Conservation (phyloP, 225 moss, liverwort and hornwort species). For the Bryum argenteum region DNA sequence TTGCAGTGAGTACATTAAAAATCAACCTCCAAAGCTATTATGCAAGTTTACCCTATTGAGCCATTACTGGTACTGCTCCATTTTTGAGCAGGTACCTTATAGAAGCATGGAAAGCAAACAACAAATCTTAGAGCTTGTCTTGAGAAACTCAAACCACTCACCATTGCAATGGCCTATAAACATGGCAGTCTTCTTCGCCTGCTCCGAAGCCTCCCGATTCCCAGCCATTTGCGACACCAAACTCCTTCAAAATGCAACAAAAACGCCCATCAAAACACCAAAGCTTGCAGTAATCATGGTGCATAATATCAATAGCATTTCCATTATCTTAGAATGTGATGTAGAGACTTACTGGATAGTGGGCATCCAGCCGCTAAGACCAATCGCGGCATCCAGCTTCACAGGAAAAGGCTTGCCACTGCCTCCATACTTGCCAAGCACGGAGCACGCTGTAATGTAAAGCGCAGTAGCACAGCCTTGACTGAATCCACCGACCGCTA, state of each 20-base stretch:
- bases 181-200: conserved; percentile 43
- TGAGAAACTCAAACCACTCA: conserved; percentile 6
- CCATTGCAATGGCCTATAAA: conserved; percentile 61
- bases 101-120: too few species aligned
- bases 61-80: too few species aligned
- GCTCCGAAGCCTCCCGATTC: conserved; percentile 34
- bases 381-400: conserved; percentile 60
- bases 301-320: too few species aligned
- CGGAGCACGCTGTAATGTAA: conserved; percentile 52
- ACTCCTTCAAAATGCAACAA: conserved; percentile 36
- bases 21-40: too few species aligned
- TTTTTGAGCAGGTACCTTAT: too few species aligned
- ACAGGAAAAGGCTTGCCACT: conserved; percentile 54
- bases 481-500: conserved; percentile 62
- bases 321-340: too few species aligned
- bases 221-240: conserved; percentile 51
- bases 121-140: too few species aligned
- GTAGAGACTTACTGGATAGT: conserved; percentile 47
- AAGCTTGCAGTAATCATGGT: background rate
- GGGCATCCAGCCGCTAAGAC: conserved; percentile 66
- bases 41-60: too few species aligned
- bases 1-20: too few species aligned
- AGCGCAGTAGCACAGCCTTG: conserved; percentile 65
- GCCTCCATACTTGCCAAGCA: conserved; percentile 57
- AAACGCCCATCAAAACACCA: conserved; percentile 1